Evolutionary conservation across 768 basidiomycete species (phyloP), one percentile per base, ranked within the genome.

Genomic region (Mycena sanguinolenta): DNA sequence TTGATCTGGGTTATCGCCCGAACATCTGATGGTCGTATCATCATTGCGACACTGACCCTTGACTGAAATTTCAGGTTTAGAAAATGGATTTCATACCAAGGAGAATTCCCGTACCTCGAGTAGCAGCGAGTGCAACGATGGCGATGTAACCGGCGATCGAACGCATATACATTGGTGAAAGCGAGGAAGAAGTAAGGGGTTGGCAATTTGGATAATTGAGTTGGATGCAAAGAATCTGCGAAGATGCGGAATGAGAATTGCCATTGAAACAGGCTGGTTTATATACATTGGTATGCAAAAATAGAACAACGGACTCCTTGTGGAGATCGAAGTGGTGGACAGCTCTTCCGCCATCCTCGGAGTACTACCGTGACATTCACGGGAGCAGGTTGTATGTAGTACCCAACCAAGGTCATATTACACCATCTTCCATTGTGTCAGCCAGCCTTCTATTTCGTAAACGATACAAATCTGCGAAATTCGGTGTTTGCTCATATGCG

Each of bases 101-200:
- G 49, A 6, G 49, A 50, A 23, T 50, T 50, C 23, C 49, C 49
- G 49, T 50, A 50, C 49, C 49, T 50, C 25, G 49, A 25, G 49
- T 50, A 50, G 49, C 49, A 50, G 49, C 49, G 49, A 50, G n/a
- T 50, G 23, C 49, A 50, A 50, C 49, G 49, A 50, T 50, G 49
- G 49, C 49, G 49, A 50, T 50, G 49, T 50, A 50, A 50, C n/a
- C 21, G 49, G 49, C 49, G n/a, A 50, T 50, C n/a, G 21, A 50
- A 50, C 49, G 49, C 49, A 50, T n/a, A 23, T 50, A 50, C 49
- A 50, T 50, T 50, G 49, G 23, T 27, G 14, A 28, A 27, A 28
- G 27, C 27, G 27, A 28, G 27, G 50, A 52, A 52, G n/a, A n/a
- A n/a, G n/a, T 13, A 27, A 52, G 50, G 27, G 50, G 46, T 49